Evolutionary conservation across 2,329 filamentous ascomycete species (phyloP).

Genomic region (Basipetospora chlamydospora): DNA sequence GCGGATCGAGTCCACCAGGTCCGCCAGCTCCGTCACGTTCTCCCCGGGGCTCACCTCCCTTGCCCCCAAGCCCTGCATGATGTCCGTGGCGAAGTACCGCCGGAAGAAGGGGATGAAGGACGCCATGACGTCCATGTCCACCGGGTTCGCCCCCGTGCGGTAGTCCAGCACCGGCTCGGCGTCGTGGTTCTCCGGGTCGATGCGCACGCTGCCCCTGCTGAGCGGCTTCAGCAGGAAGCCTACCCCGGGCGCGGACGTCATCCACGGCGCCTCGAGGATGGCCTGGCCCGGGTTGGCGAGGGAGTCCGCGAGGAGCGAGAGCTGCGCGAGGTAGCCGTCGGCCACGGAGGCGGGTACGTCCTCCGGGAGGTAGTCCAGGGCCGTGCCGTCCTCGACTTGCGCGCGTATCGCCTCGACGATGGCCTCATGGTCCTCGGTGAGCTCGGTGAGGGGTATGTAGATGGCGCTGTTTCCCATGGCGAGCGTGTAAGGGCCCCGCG

Average conservation of each 20-base stretch:
- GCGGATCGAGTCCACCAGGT: slow-evolving; percentile 11
- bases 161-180: slow-evolving; percentile 19
- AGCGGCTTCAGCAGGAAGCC: slow-evolving; percentile 18
- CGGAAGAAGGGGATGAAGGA: slow-evolving; percentile 17
- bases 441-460: slow-evolving; percentile 15
- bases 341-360: slow-evolving; percentile 10
- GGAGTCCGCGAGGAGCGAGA: slow-evolving; percentile 12
- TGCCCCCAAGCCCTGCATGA: not conserved
- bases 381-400: slow-evolving; percentile 12
- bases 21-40: slow-evolving; percentile 9
- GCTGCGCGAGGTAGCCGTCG: slow-evolving; percentile 14
- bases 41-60: slow-evolving; percentile 16
- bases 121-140: slow-evolving; percentile 20
- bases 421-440: slow-evolving; percentile 11
- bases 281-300: slow-evolving; percentile 16
- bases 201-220: slow-evolving; percentile 18
- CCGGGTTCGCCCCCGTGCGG: slow-evolving; percentile 19
- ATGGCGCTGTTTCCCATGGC: slow-evolving; percentile 17
- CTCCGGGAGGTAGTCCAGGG: slow-evolving; percentile 10
- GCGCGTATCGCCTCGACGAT: slow-evolving; percentile 12
- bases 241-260: slow-evolving; percentile 9
- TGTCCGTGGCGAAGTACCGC: slow-evolving; percentile 10
- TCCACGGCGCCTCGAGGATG: slow-evolving; percentile 17
- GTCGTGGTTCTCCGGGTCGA: slow-evolving; percentile 12
- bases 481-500: slow-evolving; percentile 21